Evolutionary conservation across 2,329 filamentous ascomycete genomes (phyloP), one percentile per base, ranked within the genome.

Genomic region (Sarocladiaceae sp.): DNA sequence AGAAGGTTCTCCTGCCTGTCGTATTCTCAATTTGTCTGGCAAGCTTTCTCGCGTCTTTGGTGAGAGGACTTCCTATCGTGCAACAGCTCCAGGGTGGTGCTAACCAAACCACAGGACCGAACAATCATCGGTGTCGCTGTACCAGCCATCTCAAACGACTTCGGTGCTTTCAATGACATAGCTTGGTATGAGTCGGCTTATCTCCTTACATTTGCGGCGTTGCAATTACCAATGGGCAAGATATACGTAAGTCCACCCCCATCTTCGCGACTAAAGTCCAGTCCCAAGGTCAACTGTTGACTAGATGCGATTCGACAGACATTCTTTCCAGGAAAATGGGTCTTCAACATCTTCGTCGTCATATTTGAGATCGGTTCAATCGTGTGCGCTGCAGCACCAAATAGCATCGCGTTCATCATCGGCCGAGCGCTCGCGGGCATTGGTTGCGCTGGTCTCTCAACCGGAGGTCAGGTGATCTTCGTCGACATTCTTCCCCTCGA

Each of bases 111-210:
- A 15, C 25, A 28, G 22, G 53, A 55, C 57, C 53, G 59, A 42
- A 42, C 46, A 13, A 26, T 44, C 18, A 37, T 57, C 15, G 50
- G 64, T 59, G 67, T 78, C 13, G 54, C 54, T 20, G 39, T 55
- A 22, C 49, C 49, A n/a, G 48, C 47, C 33, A 55, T 55, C 48
- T 51, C 54, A 5, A 20, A 52, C 13, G 37, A 51, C 8, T 55
- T 42, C 47, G 37, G 49, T 20, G 33, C 40, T 28, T 42, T 55
- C 25, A 51, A 46, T 23, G 54, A 55, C 26, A 52, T 55, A 31
- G 44, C 40, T 55, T 46, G 40, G 40, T 46, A 46, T 17, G 40
- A 29, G 12, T 46, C 40, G 15, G 40, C 11, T 4, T 46, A 46
- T 17, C 40, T 46, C 4, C 40, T 46, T 18, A 46, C 40, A 20